Percentiles rank a stretch among this genome's conserved stretches.
These are phyloP conservation scores for Colletotrichum lini DNA, from an alignment of 2,329 filamentous ascomycete species.

Conservation along the genomic window DNA sequence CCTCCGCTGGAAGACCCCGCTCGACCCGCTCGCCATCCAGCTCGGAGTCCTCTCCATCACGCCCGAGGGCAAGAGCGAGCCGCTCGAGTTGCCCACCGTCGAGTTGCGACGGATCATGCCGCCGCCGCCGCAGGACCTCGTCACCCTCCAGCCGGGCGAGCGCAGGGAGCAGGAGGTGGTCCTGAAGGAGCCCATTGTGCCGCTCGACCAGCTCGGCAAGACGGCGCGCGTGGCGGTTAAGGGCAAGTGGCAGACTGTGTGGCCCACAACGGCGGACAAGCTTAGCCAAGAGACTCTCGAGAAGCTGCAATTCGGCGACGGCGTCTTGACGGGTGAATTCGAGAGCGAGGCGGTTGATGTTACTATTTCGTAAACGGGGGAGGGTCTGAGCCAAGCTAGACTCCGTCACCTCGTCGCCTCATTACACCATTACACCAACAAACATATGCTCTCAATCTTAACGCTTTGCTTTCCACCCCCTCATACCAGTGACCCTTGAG, in stretches of 20 bases:
- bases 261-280: constrained; percentile 46
- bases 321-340: constrained; percentile 38
- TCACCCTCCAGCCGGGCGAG: constrained; percentile 57
- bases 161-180: constrained; percentile 53
- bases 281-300: constrained; percentile 37
- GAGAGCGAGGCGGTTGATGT: constrained; percentile 36
- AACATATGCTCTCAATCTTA: not conserved
- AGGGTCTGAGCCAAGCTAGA: not conserved
- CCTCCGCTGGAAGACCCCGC: constrained; percentile 60
- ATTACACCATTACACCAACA: not conserved
- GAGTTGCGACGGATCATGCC: constrained; percentile 59
- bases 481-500: too few species aligned
- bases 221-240: constrained; percentile 53
- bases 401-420: not conserved
- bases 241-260: constrained; percentile 57
- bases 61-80: constrained; percentile 50
- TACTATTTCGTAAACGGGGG: constrained; percentile 5
- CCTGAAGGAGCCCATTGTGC: constrained; percentile 55
- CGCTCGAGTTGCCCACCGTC: constrained; percentile 55
- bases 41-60: constrained; percentile 59
- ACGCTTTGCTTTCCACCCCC: not conserved
- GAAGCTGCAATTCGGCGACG: constrained; percentile 40
- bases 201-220: constrained; percentile 51
- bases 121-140: constrained; percentile 53
- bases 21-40: constrained; percentile 59